These are phyloP conservation scores for Colletotrichum tropicicola DNA, from an alignment of 2,329 filamentous ascomycete species.

Conservation along the genomic window DNA sequence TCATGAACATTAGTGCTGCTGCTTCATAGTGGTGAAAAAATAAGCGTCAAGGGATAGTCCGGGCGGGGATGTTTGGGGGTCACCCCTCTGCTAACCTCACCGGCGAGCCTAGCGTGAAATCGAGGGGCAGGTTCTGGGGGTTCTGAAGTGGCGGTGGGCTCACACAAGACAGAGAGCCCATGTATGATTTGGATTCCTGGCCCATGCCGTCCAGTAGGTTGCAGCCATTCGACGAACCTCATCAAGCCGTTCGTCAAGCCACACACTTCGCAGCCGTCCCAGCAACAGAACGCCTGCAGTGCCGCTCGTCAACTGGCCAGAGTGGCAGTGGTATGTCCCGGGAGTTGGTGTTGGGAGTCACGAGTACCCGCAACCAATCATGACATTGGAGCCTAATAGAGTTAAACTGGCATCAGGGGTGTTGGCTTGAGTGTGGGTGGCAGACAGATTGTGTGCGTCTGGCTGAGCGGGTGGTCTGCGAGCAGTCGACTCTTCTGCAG, in stretches of 20 bases:
- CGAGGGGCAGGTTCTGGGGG: not conserved
- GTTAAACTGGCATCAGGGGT: conserved; percentile 16
- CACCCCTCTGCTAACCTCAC: conserved; percentile 16
- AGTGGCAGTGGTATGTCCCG: not conserved
- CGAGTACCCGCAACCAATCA: conserved; percentile 2
- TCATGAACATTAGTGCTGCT: not conserved
- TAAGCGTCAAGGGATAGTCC: not conserved
- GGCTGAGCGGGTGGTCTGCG: not conserved
- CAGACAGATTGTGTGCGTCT: not conserved
- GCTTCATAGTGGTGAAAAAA: not conserved
- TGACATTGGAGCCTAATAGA: not conserved
- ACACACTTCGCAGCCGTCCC: not conserved
- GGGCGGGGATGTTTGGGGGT: conserved; percentile 11
- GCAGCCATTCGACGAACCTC: not conserved
- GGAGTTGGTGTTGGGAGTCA: conserved; percentile 14
- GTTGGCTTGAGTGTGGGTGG: not conserved
- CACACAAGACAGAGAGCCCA: not conserved
- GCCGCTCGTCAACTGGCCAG: not conserved
- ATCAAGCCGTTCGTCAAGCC: not conserved
- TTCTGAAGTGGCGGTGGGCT: conserved; percentile 23
- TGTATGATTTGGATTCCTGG: not conserved
- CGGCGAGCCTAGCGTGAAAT: conserved; percentile 17
- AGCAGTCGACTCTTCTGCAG: not conserved
- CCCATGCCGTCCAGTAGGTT: not conserved
- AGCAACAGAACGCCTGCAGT: not conserved